Evolutionary conservation across 139 green algal species (phyloP).

Genomic region (Monoraphidium neglectum): DNA sequence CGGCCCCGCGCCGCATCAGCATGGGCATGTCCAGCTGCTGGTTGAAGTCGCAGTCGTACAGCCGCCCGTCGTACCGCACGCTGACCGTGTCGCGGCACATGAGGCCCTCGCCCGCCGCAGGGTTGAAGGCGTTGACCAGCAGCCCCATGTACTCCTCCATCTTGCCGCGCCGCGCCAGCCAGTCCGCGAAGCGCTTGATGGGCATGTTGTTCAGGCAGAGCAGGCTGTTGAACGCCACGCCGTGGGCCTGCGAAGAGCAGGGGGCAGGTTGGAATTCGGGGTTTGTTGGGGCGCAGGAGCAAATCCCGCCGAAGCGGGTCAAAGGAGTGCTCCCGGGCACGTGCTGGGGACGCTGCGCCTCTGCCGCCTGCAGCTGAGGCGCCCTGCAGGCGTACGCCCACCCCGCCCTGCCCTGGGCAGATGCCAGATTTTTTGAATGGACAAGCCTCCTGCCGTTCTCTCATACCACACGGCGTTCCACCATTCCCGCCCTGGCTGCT

Average conservation of each 20-base stretch:
- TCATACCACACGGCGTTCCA: too few species aligned
- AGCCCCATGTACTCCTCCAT: slow-evolving; percentile 91
- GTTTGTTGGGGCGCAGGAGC: too few species aligned
- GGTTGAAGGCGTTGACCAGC: slow-evolving; percentile 91
- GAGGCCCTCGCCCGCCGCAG: slow-evolving; percentile 58
- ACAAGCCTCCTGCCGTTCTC: too few species aligned
- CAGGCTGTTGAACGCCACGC: slow-evolving; percentile 88
- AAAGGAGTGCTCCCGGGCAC: too few species aligned
- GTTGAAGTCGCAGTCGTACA: slow-evolving; percentile 99
- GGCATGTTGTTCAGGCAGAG: slow-evolving; percentile 99
- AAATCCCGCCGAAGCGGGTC: too few species aligned
- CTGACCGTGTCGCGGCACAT: slow-evolving; percentile 87
- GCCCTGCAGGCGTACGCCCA: too few species aligned
- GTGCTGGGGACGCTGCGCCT: too few species aligned
- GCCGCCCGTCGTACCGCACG: slow-evolving; percentile 87
- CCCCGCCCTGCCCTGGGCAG: too few species aligned
- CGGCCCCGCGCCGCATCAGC: background rate
- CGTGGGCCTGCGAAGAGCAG: slow-evolving; percentile 59
- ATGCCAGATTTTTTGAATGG: too few species aligned
- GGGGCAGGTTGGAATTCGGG: too few species aligned
- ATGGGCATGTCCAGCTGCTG: slow-evolving; percentile 90
- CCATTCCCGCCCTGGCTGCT: too few species aligned
- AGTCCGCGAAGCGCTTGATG: slow-evolving; percentile 96
- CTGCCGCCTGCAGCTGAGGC: too few species aligned
- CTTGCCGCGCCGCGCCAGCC: slow-evolving; percentile 48